phyloP scores from a whole-genome alignment of 2,329 filamentous ascomycete genomes.

The Alternaria atra region DNA sequence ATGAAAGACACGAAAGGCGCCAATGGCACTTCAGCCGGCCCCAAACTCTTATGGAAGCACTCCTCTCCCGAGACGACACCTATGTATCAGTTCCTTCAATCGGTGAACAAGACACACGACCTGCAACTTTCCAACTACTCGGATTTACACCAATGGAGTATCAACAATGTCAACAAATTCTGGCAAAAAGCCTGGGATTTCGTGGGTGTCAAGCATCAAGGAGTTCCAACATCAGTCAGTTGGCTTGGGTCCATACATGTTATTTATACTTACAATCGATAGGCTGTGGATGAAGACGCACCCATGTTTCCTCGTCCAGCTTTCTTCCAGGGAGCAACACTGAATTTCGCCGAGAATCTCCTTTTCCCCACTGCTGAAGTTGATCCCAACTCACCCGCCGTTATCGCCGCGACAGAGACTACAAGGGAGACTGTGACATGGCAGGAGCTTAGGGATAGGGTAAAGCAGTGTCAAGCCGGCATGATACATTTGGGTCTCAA shows the following conservation, averaged over 20 bases:
- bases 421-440: constrained; percentile 74
- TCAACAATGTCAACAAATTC: constrained; percentile 76
- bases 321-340: constrained; percentile 79
- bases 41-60: constrained; percentile 71
- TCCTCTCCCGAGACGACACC: constrained; percentile 71
- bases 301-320: constrained; percentile 85
- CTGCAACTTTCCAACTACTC: constrained; percentile 72
- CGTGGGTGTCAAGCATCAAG: constrained; percentile 76
- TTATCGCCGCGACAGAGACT: constrained; percentile 84
- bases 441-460: constrained; percentile 79
- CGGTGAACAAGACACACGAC: constrained; percentile 72
- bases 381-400: constrained; percentile 69
- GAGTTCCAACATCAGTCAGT: constrained; percentile 67
- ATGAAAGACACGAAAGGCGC: constrained; percentile 26
- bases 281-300: constrained; percentile 74
- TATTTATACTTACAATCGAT: constrained; percentile 21
- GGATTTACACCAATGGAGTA: constrained; percentile 85
- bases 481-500: constrained; percentile 73
- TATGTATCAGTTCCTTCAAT: constrained; percentile 76
- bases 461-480: constrained; percentile 75
- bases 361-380: constrained; percentile 74
- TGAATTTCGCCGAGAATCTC: constrained; percentile 97
- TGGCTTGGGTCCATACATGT: background rate
- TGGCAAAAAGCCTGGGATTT: constrained; percentile 89
- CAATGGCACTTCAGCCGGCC: constrained; percentile 33